Evolutionary conservation across 1,284 basidiomycete species (phyloP).

Genomic region (Hemileia vastatrix): DNA sequence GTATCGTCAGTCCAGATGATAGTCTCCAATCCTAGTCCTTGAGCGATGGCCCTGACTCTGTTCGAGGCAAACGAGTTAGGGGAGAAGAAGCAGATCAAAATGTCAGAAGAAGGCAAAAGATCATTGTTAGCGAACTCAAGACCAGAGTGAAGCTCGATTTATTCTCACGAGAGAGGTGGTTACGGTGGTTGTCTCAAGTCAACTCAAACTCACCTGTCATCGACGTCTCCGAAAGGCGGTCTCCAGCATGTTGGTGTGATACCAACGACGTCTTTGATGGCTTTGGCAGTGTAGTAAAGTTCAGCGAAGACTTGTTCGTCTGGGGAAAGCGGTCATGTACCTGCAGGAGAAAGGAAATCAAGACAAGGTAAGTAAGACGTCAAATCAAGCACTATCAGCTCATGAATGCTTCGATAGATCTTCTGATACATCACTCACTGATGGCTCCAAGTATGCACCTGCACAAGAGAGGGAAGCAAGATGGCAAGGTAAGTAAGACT

Average conservation of each 20-base stretch:
- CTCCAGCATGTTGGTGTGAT: conserved; percentile 49
- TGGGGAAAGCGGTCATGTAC: conserved; percentile 49
- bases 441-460: conserved; percentile 48
- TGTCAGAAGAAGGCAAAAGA: background rate
- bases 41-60: conserved; percentile 49
- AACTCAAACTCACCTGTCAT: conserved; percentile 13
- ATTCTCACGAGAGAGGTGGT: background rate
- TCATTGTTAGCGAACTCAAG: too few relatives aligned
- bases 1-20: conserved; percentile 50
- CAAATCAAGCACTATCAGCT: conserved; percentile 5
- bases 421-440: too few relatives aligned
- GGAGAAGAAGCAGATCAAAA: background rate
- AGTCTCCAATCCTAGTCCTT: conserved; percentile 47
- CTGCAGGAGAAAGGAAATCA: conserved; percentile 17
- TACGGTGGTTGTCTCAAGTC: background rate
- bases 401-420: too few relatives aligned
- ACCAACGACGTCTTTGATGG: conserved; percentile 50
- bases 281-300: conserved; percentile 51
- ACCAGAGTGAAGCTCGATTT: background rate
- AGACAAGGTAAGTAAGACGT: background rate
- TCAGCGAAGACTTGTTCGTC: conserved; percentile 51
- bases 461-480: too few relatives aligned
- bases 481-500: background rate
- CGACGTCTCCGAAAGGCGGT: conserved; percentile 49
- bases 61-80: conserved; percentile 15